A percentile compares a stretch with the other conserved stretches of the same genome.
Conservation (phyloP, 2,329 filamentous ascomycete species). For the Colletotrichum sp. region DNA sequence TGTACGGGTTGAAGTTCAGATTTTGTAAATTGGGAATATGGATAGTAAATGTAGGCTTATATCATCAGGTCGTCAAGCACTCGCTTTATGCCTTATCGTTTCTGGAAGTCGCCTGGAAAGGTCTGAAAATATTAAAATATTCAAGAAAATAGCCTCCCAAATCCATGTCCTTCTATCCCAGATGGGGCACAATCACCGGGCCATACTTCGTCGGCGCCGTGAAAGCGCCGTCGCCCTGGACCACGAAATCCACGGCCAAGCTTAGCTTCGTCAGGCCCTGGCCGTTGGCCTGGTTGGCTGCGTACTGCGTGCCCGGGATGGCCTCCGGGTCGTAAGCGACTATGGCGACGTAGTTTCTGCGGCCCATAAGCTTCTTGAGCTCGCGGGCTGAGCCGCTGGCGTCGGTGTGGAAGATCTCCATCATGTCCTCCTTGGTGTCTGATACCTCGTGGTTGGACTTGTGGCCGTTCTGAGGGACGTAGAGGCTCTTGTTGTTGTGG, state of each 20-base stretch:
- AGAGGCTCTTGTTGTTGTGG: constrained; percentile 93
- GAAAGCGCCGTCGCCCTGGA: constrained; percentile 87
- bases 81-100: not conserved
- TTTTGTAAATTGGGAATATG: not conserved
- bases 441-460: constrained; percentile 74
- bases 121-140: not conserved
- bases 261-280: constrained; percentile 71
- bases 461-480: constrained; percentile 87
- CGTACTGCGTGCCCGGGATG: constrained; percentile 43
- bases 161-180: constrained; percentile 55
- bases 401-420: constrained; percentile 98
- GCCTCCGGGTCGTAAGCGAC: constrained; percentile 93
- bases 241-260: constrained; percentile 94
- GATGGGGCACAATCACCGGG: constrained; percentile 89
- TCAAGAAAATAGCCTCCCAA: not conserved
- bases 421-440: constrained; percentile 99
- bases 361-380: constrained; percentile 89
- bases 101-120: not conserved
- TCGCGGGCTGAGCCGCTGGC: constrained; percentile 84
- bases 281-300: constrained; percentile 33
- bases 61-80: constrained; percentile 10
- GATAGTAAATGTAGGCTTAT: not conserved
- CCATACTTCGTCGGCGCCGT: constrained; percentile 92
- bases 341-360: constrained; percentile 90
- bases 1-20: not conserved